phyloP scores from a whole-genome alignment of 164 flowering plant species.

The Stephania yunnanensis region DNA sequence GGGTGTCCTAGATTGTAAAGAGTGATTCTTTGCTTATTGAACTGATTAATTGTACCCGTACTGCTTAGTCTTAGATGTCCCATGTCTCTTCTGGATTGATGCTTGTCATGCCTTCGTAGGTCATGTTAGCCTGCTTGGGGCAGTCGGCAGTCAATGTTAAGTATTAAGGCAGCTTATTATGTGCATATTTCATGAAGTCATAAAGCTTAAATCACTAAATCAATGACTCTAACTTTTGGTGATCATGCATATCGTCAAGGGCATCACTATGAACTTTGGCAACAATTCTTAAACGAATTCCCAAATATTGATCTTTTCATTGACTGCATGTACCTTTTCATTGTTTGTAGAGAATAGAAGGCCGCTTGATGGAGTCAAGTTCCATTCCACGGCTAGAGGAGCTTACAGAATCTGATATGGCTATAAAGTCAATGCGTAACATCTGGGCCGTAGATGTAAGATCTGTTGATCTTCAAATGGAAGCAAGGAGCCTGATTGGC shows the following conservation, averaged over 20 bases:
- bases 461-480: conserved; percentile 30
- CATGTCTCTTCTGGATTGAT: background rate
- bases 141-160: too few species aligned
- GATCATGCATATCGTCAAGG: background rate
- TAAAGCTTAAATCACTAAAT: background rate
- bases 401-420: conserved; percentile 27
- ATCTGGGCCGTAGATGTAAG: conserved; percentile 54
- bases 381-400: conserved; percentile 27
- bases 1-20: background rate
- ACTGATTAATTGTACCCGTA: background rate
- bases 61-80: background rate
- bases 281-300: background rate
- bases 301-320: background rate
- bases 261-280: background rate
- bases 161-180: background rate
- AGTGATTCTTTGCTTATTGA: background rate
- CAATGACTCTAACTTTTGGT: background rate
- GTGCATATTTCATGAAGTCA: background rate
- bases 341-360: conserved; percentile 41
- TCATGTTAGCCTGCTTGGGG: too few species aligned
- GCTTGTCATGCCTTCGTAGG: background rate
- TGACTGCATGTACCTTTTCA: background rate
- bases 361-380: conserved; percentile 41
- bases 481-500: conserved; percentile 43
- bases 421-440: conserved; percentile 33